Percentiles rank a stretch among this genome's conserved stretches.
Conservation (phyloP, 139 green algal genomes). For the Chlamydomonas sp. region DNA sequence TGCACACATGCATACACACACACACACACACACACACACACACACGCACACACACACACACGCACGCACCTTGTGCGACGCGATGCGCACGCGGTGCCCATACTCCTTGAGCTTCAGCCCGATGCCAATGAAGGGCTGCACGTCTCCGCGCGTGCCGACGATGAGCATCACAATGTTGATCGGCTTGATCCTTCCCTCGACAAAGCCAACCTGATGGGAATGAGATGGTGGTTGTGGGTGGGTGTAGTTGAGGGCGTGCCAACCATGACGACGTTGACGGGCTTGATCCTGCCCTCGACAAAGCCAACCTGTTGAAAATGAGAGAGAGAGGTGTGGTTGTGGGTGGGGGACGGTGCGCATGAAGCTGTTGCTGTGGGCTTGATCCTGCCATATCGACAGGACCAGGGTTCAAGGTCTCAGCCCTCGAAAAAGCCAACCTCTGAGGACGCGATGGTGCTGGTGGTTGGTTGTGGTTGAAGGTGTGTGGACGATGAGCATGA, state of each 20-base stretch:
- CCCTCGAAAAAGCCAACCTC: conserved; percentile 7
- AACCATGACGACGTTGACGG: not conserved
- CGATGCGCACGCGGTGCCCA: conserved; percentile 52
- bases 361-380: too few species aligned
- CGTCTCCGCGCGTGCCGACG: conserved; percentile 64
- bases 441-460: too few species aligned
- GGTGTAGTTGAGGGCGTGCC: not conserved
- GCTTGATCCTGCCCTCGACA: not conserved
- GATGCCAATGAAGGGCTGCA: conserved; percentile 73
- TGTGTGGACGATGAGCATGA: conserved; percentile 53
- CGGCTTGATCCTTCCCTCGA: conserved; percentile 11
- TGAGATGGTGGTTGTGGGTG: too few species aligned
- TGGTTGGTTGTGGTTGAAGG: too few species aligned
- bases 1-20: conserved; percentile 7
- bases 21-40: conserved; percentile 11
- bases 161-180: conserved; percentile 44
- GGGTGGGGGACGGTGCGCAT: too few species aligned
- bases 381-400: too few species aligned
- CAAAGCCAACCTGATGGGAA: conserved; percentile 7
- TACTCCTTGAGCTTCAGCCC: conserved; percentile 42
- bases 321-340: too few species aligned
- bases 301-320: too few species aligned
- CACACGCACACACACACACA: not conserved
- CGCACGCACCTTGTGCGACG: conserved; percentile 32
- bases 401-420: too few species aligned